phyloP scores from a whole-genome alignment of 202 grass and related monocot genomes.

The Schoenoplectus tabernaemontani region DNA sequence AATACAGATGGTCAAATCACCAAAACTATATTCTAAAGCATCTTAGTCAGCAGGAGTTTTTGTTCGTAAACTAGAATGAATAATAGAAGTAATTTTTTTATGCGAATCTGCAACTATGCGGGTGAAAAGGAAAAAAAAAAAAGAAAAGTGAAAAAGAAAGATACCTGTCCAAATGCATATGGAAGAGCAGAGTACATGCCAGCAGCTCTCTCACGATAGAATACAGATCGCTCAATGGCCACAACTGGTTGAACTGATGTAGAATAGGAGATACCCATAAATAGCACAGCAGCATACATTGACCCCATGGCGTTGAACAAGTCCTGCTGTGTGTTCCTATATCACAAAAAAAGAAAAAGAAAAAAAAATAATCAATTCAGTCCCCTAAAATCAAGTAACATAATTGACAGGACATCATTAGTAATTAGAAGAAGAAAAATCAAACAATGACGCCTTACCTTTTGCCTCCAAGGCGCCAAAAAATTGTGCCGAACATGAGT shows the following conservation, averaged over 20 bases:
- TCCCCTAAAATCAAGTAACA: neutral
- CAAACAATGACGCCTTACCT: constrained; percentile 15
- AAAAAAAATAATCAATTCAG: neutral
- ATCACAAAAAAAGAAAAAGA: neutral
- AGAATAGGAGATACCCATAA: constrained; percentile 29
- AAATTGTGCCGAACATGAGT: constrained; percentile 52
- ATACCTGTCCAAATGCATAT: constrained; percentile 48
- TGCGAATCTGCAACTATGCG: too few relatives aligned
- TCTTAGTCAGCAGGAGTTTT: neutral
- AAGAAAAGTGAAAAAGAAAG: neutral
- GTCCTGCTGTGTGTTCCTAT: constrained; percentile 31
- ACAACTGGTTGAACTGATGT: constrained; percentile 40
- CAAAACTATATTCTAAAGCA: neutral
- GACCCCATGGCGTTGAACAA: constrained; percentile 37
- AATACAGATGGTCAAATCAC: neutral
- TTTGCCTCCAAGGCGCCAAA: constrained; percentile 48
- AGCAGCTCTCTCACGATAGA: constrained; percentile 39
- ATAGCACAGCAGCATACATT: constrained; percentile 34
- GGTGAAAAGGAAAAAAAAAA: too few relatives aligned
- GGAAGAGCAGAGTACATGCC: constrained; percentile 40
- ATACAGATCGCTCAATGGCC: constrained; percentile 32
- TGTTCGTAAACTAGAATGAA: neutral
- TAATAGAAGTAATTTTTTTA: neutral
- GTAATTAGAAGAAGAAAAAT: neutral
- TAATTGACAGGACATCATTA: neutral